These are phyloP conservation scores for Collybiopsis luxurians DNA, from an alignment of 768 basidiomycete genomes.

Conservation along the genomic window DNA sequence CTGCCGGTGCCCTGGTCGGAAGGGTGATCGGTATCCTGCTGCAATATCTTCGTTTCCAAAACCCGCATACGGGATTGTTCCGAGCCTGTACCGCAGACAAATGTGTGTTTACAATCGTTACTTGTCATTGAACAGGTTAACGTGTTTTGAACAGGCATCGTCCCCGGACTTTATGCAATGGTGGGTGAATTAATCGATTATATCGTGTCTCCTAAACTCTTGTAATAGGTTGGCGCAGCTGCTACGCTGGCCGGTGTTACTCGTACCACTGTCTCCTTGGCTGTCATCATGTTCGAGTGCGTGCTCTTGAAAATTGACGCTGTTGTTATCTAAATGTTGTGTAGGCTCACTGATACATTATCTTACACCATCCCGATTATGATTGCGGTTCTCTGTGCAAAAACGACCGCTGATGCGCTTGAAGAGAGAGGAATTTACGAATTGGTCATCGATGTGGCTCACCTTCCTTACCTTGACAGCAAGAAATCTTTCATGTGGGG, in stretches of 20 bases:
- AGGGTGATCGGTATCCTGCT: conserved; percentile 80
- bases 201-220: neutral
- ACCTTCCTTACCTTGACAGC: conserved; percentile 89
- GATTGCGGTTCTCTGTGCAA: conserved; percentile 84
- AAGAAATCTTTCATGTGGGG: conserved; percentile 93
- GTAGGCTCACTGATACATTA: conserved; percentile 75
- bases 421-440: conserved; percentile 97
- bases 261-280: conserved; percentile 89
- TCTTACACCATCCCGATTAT: conserved; percentile 92
- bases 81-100: conserved; percentile 61
- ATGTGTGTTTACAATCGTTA: conserved; percentile 47
- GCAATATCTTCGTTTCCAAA: conserved; percentile 67
- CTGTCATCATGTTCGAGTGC: conserved; percentile 71
- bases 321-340: neutral
- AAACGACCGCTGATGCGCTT: conserved; percentile 84
- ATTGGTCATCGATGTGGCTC: conserved; percentile 87
- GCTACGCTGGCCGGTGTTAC: conserved; percentile 95
- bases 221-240: conserved; percentile 68
- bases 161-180: conserved; percentile 94
- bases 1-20: conserved; percentile 92
- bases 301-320: neutral
- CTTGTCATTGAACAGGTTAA: no score
- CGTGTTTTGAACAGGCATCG: conserved; percentile 41
- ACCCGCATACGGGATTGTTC: conserved; percentile 65
- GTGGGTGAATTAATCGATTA: conserved; percentile 19